Evolutionary conservation across 495 filamentous ascomycete species (phyloP).

Genomic region (Aeminium ludgeri): DNA sequence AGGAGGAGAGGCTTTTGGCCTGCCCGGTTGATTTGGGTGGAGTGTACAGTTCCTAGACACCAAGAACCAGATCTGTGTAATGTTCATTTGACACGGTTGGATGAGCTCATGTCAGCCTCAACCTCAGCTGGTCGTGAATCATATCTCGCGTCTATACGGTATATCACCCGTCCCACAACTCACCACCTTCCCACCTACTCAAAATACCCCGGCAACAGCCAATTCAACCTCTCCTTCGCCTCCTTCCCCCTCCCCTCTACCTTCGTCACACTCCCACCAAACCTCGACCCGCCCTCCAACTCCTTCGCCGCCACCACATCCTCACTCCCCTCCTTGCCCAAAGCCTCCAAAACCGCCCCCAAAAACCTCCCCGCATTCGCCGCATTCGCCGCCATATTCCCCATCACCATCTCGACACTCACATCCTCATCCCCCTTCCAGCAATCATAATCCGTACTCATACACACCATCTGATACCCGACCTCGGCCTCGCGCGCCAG

Average conservation of each 20-base stretch:
- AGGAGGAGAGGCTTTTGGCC: neutral
- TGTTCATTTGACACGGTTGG: too few species aligned
- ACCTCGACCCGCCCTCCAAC: slow-evolving; percentile 43
- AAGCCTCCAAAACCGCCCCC: slow-evolving; percentile 69
- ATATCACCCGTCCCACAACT: too few species aligned
- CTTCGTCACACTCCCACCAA: slow-evolving; percentile 31
- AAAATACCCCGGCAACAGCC: slow-evolving; percentile 54
- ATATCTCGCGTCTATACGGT: too few species aligned
- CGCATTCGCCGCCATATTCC: slow-evolving; percentile 82
- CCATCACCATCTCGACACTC: slow-evolving; percentile 93
- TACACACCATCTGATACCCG: slow-evolving; percentile 94
- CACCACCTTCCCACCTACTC: slow-evolving; percentile 10
- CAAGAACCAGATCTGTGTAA: too few species aligned
- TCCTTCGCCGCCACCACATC: slow-evolving; percentile 69
- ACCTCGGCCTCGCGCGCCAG: slow-evolving; percentile 92
- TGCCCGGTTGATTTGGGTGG: too few species aligned
- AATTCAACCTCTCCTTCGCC: slow-evolving; percentile 41
- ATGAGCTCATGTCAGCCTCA: too few species aligned
- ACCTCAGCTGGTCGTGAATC: too few species aligned
- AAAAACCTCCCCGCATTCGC: slow-evolving; percentile 73
- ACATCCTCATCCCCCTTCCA: slow-evolving; percentile 61
- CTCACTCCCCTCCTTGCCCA: slow-evolving; percentile 55
- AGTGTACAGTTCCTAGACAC: too few species aligned
- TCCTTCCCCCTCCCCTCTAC: slow-evolving; percentile 24
- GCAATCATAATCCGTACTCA: slow-evolving; percentile 98